These are phyloP conservation scores for Ustilago lituana DNA, from an alignment of 1,284 basidiomycete genomes.

Conservation along the genomic window DNA sequence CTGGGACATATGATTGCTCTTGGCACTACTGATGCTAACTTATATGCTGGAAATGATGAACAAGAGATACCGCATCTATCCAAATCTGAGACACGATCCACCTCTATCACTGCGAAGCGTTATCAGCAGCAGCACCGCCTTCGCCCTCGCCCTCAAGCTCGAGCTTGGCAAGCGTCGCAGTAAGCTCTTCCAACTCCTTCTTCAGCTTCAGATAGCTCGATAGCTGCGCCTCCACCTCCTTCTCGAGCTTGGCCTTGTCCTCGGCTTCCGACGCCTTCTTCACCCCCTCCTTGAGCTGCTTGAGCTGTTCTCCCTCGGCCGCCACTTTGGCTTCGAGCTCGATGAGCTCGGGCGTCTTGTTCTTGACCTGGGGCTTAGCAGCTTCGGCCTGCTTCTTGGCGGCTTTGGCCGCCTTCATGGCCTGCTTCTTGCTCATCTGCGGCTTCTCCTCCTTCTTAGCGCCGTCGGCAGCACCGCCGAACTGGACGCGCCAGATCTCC, in stretches of 20 bases:
- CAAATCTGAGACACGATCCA: background rate
- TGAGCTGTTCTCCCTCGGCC: constrained; percentile 52
- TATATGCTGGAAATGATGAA: no score
- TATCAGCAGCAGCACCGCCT: no score
- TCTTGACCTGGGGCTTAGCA: constrained; percentile 46
- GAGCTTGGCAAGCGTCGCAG: constrained; percentile 28
- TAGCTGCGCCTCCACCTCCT: constrained; percentile 26
- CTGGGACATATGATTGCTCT: no score
- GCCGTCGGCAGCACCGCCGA: constrained; percentile 73
- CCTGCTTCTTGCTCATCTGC: constrained; percentile 63
- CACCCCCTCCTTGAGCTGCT: constrained; percentile 50
- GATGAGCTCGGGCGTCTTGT: constrained; percentile 58
- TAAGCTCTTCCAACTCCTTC: constrained; percentile 41
- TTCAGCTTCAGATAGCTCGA: constrained; percentile 29
- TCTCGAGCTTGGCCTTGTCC: constrained; percentile 49
- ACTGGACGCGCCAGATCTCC: constrained; percentile 82
- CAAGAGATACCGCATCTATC: no score
- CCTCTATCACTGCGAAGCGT: constrained; percentile 1
- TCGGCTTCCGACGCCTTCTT: constrained; percentile 42
- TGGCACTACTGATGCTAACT: no score
- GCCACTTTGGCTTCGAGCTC: constrained; percentile 53
- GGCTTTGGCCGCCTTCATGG: constrained; percentile 62
- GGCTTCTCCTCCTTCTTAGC: constrained; percentile 45
- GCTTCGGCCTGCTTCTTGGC: constrained; percentile 57
- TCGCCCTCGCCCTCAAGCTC: constrained; percentile 39